Evolutionary conservation across 2,329 filamentous ascomycete genomes (phyloP).

Genomic region (Chrysosporium queenslandicum): DNA sequence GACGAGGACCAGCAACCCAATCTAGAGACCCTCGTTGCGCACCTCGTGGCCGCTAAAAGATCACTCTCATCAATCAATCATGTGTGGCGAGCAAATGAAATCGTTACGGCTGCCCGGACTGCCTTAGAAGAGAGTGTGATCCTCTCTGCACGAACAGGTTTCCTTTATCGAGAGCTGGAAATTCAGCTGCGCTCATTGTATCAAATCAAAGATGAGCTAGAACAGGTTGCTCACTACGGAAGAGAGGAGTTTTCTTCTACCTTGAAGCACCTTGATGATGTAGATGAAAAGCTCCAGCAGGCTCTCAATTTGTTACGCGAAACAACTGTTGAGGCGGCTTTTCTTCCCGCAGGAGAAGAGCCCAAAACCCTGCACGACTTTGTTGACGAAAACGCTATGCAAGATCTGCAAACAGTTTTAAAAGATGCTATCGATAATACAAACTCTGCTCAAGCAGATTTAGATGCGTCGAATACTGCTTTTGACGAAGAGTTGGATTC

Average conservation of each 20-base stretch:
- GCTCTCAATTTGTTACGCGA: conserved; percentile 47
- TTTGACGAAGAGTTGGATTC: conserved; percentile 65
- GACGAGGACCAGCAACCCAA: conserved; percentile 12
- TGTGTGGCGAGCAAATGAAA: conserved; percentile 76
- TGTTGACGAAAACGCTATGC: conserved; percentile 53
- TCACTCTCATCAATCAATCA: conserved; percentile 74
- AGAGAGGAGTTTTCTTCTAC: conserved; percentile 40
- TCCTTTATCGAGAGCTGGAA: conserved; percentile 53
- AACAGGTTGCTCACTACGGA: conserved; percentile 34
- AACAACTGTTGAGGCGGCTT: conserved; percentile 49
- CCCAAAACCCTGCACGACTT: conserved; percentile 55
- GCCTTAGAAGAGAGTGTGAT: conserved; percentile 71
- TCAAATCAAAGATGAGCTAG: conserved; percentile 36
- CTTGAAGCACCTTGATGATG: conserved; percentile 48
- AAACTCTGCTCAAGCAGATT: conserved; percentile 49
- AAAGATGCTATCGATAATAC: conserved; percentile 52
- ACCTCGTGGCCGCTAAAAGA: conserved; percentile 78
- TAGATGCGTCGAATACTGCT: conserved; percentile 46
- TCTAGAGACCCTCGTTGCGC: conserved; percentile 69
- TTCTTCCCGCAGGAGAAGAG: conserved; percentile 41
- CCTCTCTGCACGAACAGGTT: conserved; percentile 58
- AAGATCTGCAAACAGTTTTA: conserved; percentile 47
- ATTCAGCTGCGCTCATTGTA: conserved; percentile 39
- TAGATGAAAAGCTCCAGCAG: conserved; percentile 47
- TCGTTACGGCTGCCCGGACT: conserved; percentile 64